These are phyloP conservation scores for Tuber magnatum DNA, from an alignment of 495 filamentous ascomycete species.

Conservation along the genomic window DNA sequence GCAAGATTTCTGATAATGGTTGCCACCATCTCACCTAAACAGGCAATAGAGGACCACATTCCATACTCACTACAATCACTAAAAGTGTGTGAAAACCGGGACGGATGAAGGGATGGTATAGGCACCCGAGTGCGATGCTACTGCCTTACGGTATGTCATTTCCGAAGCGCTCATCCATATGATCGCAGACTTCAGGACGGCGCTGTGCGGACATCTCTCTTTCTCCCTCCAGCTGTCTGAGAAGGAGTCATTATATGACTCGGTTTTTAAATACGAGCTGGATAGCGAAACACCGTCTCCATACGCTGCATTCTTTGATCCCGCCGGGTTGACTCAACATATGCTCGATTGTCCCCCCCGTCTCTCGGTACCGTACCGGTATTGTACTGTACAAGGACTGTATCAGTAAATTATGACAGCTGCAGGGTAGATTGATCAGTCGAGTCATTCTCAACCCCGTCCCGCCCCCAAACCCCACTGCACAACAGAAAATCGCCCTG, in stretches of 20 bases:
- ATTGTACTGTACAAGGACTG: too few species aligned
- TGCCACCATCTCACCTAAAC: too few species aligned
- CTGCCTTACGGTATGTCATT: not conserved
- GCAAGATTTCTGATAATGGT: too few species aligned
- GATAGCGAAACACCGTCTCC: not conserved
- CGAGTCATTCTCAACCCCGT: not conserved
- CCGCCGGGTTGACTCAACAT: not conserved
- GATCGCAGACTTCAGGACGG: too few species aligned
- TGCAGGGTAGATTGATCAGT: not conserved
- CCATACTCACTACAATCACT: too few species aligned
- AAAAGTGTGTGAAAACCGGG: too few species aligned
- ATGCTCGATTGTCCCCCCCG: not conserved
- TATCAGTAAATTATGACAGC: too few species aligned
- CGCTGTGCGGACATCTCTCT: not conserved
- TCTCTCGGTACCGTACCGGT: not conserved
- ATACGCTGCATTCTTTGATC: not conserved
- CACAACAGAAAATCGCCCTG: not conserved
- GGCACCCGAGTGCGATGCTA: too few species aligned
- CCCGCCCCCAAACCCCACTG: not conserved
- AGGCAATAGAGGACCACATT: too few species aligned
- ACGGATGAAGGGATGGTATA: too few species aligned
- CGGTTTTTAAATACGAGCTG: not conserved
- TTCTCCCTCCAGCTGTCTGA: not conserved
- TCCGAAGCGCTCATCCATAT: not conserved
- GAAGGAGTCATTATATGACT: not conserved